Evolutionary conservation across 192 early-diverging fungal genomes (phyloP).

Genomic region (Chytriomyces sp.): DNA sequence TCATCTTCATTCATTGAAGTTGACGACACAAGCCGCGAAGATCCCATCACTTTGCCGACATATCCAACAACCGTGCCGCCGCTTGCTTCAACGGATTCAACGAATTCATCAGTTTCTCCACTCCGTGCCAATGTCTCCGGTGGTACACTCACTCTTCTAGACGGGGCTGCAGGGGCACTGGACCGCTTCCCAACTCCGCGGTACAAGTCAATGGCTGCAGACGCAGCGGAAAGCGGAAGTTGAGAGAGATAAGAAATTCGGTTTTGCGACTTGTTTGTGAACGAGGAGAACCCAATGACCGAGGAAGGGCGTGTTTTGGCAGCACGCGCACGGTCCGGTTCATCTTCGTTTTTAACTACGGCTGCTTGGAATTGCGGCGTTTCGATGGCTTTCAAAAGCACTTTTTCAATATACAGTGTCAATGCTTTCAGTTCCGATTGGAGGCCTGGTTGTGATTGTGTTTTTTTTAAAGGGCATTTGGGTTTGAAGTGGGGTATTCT

Average conservation of each 20-base stretch:
- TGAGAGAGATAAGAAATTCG: neutral
- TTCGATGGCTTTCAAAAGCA: slow-evolving; percentile 2
- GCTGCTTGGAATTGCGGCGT: neutral
- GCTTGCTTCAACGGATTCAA: neutral
- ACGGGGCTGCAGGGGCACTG: neutral
- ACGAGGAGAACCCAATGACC: neutral
- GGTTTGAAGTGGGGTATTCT: neutral
- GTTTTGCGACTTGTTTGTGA: neutral
- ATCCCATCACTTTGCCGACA: neutral
- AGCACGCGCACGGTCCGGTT: neutral
- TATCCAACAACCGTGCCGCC: neutral
- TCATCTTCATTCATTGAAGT: neutral
- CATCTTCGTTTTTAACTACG: neutral
- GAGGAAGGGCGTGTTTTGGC: neutral
- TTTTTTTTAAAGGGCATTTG: no score
- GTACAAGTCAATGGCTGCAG: neutral
- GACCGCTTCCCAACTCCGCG: neutral
- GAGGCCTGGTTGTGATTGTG: neutral
- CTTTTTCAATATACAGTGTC: slow-evolving; percentile 26
- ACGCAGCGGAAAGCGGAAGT: neutral
- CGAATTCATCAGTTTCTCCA: neutral
- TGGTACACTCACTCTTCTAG: neutral
- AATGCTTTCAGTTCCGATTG: slow-evolving; percentile 49
- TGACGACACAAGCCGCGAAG: neutral
- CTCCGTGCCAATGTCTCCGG: neutral